Evolutionary conservation across 116 monocot species (phyloP), one percentile per base, ranked within the genome.

Genomic region (Phalaenopsis hybrid): DNA sequence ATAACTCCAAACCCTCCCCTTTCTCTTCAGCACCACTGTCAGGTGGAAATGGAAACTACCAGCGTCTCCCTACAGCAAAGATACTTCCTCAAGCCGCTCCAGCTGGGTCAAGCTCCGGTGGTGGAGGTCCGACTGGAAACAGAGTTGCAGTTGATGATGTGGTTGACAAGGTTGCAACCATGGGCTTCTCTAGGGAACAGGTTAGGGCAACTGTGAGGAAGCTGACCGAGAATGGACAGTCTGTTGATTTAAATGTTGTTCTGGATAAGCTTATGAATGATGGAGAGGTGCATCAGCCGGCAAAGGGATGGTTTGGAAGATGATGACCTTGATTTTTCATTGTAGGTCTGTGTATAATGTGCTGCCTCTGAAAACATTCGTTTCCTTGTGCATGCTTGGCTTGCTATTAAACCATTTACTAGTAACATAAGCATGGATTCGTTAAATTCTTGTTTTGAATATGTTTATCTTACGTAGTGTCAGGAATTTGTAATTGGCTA

Each of bases 221-320:
- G 88, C 77, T 99, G 78, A 99, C 92, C 4, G 99, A 99, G 87
- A 95, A 95, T 41, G 99, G 95, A 13, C 95, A 99, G 85, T 88
- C 90, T 2, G 99, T 99, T 6, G 99, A 99, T 85, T 86, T 99
- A 78, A 99, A 99, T 79, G 88, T 93, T 73, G 99, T 99, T 73
- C 89, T 99, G 57, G 99, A 99, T 84, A 99, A 93, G 82, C 92
- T 95, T 37, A 95, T 96, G 96, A 99, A 99, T 68, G 99, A 82
- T 59, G 77, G 20, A 23, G 79, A 86, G 45, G 83, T 70, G 75
- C 79, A 87, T 28, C 92, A 89, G 81, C 88, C 89, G 6, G 86
- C 79, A 79, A 90, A 88, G 68, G 88, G 86, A 25, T 92, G 92
- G 92, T 90, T 86, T 78, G 89, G 88, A 8, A 81, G 88, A 21